phyloP scores from a whole-genome alignment of 1,139 yeast species.

The Lodderomyces metapsilosis region DNA sequence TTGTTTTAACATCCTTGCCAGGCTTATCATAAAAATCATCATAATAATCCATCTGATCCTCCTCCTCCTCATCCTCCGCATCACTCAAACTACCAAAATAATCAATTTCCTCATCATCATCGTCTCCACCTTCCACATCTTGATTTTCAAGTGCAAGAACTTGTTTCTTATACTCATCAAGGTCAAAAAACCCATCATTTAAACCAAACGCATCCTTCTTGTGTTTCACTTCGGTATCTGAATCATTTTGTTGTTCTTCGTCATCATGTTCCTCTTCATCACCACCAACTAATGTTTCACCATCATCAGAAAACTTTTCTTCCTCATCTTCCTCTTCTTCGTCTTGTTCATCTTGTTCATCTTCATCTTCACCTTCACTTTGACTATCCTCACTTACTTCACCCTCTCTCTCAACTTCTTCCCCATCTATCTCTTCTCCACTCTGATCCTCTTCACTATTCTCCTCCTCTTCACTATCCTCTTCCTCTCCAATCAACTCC shows the following conservation, averaged over 20 bases:
- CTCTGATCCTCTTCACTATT: slow-evolving; percentile 19
- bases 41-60: slow-evolving; percentile 68
- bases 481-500: slow-evolving; percentile 15
- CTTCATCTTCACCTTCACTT: slow-evolving; percentile 10
- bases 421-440: slow-evolving; percentile 19
- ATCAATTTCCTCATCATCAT: slow-evolving; percentile 58
- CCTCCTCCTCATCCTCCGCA: slow-evolving; percentile 53
- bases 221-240: slow-evolving; percentile 20
- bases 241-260: slow-evolving; percentile 12
- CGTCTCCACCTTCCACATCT: slow-evolving; percentile 41
- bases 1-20: slow-evolving; percentile 17
- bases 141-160: slow-evolving; percentile 67
- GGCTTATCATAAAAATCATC: slow-evolving; percentile 73
- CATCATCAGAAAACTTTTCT: slow-evolving; percentile 16
- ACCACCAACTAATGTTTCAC: slow-evolving; percentile 9
- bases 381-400: slow-evolving; percentile 9
- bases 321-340: slow-evolving; percentile 20
- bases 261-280: slow-evolving; percentile 9
- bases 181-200: slow-evolving; percentile 81
- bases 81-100: slow-evolving; percentile 57
- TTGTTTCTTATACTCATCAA: slow-evolving; percentile 83
- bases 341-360: slow-evolving; percentile 12
- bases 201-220: slow-evolving; percentile 61
- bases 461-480: slow-evolving; percentile 15
- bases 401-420: slow-evolving; percentile 10